These are phyloP conservation scores for Strobilomyces confusus DNA, from an alignment of 768 basidiomycete genomes.

Conservation along the genomic window DNA sequence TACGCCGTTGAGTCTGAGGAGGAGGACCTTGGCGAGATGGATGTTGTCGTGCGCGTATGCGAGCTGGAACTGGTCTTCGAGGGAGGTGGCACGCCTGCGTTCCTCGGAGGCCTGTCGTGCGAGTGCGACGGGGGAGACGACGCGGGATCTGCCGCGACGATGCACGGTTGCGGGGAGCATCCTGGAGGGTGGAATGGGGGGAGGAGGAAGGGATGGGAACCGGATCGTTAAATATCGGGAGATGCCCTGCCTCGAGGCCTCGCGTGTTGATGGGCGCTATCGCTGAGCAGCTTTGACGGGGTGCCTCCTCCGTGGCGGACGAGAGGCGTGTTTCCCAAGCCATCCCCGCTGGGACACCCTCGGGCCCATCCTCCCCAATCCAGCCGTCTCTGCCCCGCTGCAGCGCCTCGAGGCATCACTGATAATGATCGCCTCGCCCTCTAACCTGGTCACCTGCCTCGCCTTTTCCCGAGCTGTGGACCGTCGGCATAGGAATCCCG, in stretches of 20 bases:
- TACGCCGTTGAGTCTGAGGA: constrained; percentile 58
- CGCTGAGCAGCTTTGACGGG: neutral
- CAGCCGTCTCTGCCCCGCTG: constrained; percentile 2
- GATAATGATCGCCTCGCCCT: constrained; percentile 23
- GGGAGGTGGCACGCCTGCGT: constrained; percentile 31
- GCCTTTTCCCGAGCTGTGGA: no score
- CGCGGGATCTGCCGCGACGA: constrained; percentile 39
- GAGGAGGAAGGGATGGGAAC: neutral
- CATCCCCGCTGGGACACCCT: neutral
- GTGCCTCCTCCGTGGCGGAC: constrained; percentile 1
- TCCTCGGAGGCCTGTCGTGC: constrained; percentile 43
- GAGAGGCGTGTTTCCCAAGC: neutral
- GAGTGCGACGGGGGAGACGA: constrained; percentile 39
- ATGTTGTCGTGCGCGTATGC: constrained; percentile 68
- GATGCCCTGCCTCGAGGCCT: constrained; percentile 16
- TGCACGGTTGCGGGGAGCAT: constrained; percentile 29
- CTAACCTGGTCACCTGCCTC: no score
- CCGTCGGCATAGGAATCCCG: no score
- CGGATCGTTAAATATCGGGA: neutral
- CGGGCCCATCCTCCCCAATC: constrained; percentile 16
- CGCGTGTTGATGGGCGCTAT: neutral
- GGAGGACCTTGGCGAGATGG: constrained; percentile 58
- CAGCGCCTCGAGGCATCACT: constrained; percentile 28
- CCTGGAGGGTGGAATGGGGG: neutral
- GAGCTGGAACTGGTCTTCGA: constrained; percentile 62